These are phyloP conservation scores for Cryptosporidium andersoni DNA, from an alignment of 169 alveolate species.

Conservation along the genomic window DNA sequence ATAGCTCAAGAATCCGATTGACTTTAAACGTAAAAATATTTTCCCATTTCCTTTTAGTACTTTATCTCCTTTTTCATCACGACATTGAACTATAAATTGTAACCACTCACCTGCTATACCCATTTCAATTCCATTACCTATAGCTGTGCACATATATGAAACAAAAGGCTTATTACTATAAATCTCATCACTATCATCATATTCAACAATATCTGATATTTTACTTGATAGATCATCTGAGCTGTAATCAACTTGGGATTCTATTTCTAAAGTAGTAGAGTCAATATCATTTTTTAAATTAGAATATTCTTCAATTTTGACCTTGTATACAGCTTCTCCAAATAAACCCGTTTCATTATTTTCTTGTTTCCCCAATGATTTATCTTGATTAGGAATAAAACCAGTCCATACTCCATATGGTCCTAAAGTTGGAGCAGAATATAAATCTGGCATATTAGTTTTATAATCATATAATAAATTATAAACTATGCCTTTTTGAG, in stretches of 20 bases:
- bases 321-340: constrained; percentile 26
- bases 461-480: constrained; percentile 48
- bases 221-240: background rate
- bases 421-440: constrained; percentile 69
- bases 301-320: constrained; percentile 1
- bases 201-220: background rate
- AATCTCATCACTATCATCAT: constrained; percentile 18
- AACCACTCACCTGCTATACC: constrained; percentile 71
- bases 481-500: constrained; percentile 66
- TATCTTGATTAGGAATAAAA: constrained; percentile 20
- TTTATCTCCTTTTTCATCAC: constrained; percentile 65
- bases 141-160: constrained; percentile 51
- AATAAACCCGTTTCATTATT: background rate
- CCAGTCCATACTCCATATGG: constrained; percentile 69
- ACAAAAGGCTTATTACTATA: constrained; percentile 42
- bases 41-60: constrained; percentile 22
- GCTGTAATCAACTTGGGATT: background rate
- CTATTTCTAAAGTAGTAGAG: background rate
- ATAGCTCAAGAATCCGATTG: constrained; percentile 44
- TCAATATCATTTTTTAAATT: background rate
- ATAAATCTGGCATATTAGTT: constrained; percentile 64
- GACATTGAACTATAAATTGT: constrained; percentile 30
- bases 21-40: constrained; percentile 52
- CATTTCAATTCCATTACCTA: constrained; percentile 16
- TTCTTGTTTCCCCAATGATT: background rate